phyloP scores from a whole-genome alignment of 331 rosid genomes.

The Quercus phellos region DNA sequence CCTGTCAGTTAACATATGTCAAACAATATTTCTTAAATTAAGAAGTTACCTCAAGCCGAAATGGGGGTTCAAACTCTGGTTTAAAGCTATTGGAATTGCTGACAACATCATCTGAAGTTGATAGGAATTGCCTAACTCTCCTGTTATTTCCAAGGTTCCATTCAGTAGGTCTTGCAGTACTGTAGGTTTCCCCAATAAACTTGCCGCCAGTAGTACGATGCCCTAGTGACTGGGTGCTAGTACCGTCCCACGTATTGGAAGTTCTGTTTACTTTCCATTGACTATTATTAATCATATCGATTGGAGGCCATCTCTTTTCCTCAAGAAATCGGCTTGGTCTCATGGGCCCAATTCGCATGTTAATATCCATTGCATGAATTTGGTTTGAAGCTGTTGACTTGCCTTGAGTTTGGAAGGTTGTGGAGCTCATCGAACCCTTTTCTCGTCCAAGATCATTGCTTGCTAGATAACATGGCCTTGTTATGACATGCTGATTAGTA shows the following conservation, averaged over 20 bases:
- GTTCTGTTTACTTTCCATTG: slow-evolving; percentile 21
- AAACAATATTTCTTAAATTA: background rate
- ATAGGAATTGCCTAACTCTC: slow-evolving; percentile 7
- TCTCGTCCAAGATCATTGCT: slow-evolving; percentile 21
- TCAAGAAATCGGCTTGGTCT: slow-evolving; percentile 60
- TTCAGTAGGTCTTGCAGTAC: slow-evolving; percentile 7
- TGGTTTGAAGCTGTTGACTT: slow-evolving; percentile 23
- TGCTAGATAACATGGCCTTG: slow-evolving; percentile 26
- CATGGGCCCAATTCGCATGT: slow-evolving; percentile 40
- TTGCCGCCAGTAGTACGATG: slow-evolving; percentile 20
- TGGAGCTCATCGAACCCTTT: slow-evolving; percentile 18
- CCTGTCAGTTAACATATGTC: background rate
- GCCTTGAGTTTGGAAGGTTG: slow-evolving; percentile 27
- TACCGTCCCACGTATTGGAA: background rate
- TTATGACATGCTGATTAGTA: slow-evolving; percentile 17
- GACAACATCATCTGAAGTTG: slow-evolving; percentile 20
- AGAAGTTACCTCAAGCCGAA: slow-evolving; percentile 42
- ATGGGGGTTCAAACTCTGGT: slow-evolving; percentile 35
- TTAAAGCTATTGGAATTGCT: slow-evolving; percentile 16
- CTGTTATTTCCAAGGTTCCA: slow-evolving; percentile 22
- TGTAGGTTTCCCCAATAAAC: slow-evolving; percentile 1
- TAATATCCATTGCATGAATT: slow-evolving; percentile 22
- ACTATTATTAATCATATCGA: slow-evolving; percentile 17
- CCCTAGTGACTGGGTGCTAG: background rate
- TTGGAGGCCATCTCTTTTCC: slow-evolving; percentile 66